Conservation (phyloP, 495 filamentous ascomycete species). For the Baudoinia panamericana region DNA sequence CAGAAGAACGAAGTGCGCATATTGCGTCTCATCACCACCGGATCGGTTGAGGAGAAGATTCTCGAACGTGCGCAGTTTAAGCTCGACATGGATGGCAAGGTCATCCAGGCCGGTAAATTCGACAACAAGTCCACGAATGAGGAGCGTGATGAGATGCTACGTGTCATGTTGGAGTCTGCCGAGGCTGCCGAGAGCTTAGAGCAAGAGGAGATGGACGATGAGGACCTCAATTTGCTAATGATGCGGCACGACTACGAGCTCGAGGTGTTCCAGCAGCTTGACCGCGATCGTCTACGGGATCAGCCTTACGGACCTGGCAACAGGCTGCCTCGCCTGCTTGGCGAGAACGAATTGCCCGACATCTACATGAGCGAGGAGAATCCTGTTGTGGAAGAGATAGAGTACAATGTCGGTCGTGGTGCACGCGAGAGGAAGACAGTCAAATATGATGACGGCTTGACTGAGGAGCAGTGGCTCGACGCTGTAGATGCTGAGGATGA, state of each 20-base stretch:
- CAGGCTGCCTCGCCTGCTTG: constrained; percentile 62
- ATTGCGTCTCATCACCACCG: constrained; percentile 83
- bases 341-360: constrained; percentile 80
- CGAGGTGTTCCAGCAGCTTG: constrained; percentile 41
- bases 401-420: constrained; percentile 70
- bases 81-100: constrained; percentile 97
- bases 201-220: constrained; percentile 87
- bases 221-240: constrained; percentile 75
- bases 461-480: constrained; percentile 91
- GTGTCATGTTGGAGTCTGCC: constrained; percentile 80
- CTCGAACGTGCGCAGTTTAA: constrained; percentile 94
- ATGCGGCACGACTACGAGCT: constrained; percentile 32
- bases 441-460: constrained; percentile 92
- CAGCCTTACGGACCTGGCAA: constrained; percentile 60
- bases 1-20: constrained; percentile 99
- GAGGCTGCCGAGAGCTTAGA: constrained; percentile 72
- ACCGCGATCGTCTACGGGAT: constrained; percentile 53
- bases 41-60: constrained; percentile 97
- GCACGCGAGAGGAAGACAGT: constrained; percentile 86
- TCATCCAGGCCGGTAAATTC: constrained; percentile 97
- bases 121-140: constrained; percentile 99
- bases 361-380: constrained; percentile 83
- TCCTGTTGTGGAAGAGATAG: constrained; percentile 61
- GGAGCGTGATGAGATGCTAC: constrained; percentile 87
- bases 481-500: constrained; percentile 96